Evolutionary conservation across 2,329 filamentous ascomycete genomes (phyloP).

Genomic region (Botrytis squamosa): DNA sequence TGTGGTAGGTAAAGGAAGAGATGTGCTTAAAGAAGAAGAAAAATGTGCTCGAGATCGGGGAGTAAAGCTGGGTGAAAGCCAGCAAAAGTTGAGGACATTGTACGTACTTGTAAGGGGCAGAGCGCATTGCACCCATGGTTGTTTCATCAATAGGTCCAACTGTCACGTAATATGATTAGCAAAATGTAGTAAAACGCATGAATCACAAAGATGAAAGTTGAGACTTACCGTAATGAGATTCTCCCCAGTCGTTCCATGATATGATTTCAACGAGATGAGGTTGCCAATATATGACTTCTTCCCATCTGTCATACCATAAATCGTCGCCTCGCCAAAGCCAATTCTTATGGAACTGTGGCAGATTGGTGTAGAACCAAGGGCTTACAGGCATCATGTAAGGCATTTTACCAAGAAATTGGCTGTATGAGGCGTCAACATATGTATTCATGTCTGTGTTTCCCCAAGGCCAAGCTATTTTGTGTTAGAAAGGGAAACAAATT

Average conservation of each 20-base stretch:
- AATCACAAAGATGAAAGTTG: conserved; percentile 37
- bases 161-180: background rate
- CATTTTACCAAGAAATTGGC: conserved; percentile 22
- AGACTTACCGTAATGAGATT: conserved; percentile 51
- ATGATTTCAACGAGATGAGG: conserved; percentile 47
- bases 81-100: background rate
- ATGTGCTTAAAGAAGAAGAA: background rate
- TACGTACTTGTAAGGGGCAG: conserved; percentile 7
- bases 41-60: background rate
- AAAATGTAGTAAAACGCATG: background rate
- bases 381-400: conserved; percentile 35
- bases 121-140: background rate
- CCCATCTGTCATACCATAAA: conserved; percentile 44
- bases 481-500: background rate
- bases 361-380: conserved; percentile 41
- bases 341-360: conserved; percentile 41
- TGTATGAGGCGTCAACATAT: conserved; percentile 25
- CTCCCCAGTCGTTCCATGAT: conserved; percentile 52
- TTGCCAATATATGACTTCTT: conserved; percentile 41
- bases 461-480: conserved; percentile 26
- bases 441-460: conserved; percentile 27
- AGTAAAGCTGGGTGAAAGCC: background rate
- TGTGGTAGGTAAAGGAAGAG: background rate
- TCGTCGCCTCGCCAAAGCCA: conserved; percentile 45
- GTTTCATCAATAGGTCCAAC: background rate